Percentiles rank a stretch among this genome's conserved stretches.
These are phyloP conservation scores for Sphagnum contortum DNA, from an alignment of 225 moss, liverwort and hornwort species.

Conservation along the genomic window DNA sequence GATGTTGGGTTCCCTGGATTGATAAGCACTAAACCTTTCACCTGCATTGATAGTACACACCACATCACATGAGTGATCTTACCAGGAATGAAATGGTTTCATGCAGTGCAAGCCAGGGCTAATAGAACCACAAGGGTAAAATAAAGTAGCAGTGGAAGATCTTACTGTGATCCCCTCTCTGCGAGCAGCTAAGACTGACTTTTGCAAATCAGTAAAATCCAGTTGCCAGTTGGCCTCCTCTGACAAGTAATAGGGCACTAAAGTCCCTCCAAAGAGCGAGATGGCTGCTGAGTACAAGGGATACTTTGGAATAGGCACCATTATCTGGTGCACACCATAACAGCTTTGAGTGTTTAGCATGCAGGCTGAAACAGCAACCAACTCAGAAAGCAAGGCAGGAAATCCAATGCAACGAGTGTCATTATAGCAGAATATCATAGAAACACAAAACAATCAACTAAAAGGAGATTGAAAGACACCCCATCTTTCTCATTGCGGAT, in stretches of 20 bases:
- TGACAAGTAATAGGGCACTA: slow-evolving; percentile 40
- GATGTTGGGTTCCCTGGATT: slow-evolving; percentile 93
- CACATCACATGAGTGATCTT: no score
- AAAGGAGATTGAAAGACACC: slow-evolving; percentile 15
- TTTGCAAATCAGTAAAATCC: slow-evolving; percentile 25
- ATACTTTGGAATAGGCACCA: slow-evolving; percentile 47
- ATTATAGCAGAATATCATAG: no score
- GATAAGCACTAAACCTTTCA: slow-evolving; percentile 83
- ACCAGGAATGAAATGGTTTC: no score
- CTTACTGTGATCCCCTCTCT: slow-evolving; percentile 37
- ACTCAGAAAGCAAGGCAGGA: no score
- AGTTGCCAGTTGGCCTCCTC: slow-evolving; percentile 36
- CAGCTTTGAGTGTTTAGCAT: no score
- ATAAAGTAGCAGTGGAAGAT: neutral
- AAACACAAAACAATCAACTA: no score
- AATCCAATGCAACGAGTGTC: no score
- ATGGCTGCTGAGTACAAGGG: slow-evolving; percentile 47
- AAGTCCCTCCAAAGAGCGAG: slow-evolving; percentile 34
- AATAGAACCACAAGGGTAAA: no score
- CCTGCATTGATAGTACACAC: slow-evolving; percentile 18
- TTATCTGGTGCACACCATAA: slow-evolving; percentile 10
- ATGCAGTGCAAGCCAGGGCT: no score
- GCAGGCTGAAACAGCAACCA: no score
- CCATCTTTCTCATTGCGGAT: slow-evolving; percentile 79
- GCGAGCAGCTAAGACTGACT: slow-evolving; percentile 34